A percentile compares a stretch with the other conserved stretches of the same genome.
phyloP scores from a whole-genome alignment of 75 land plant genomes.

The Pinus taeda region DNA sequence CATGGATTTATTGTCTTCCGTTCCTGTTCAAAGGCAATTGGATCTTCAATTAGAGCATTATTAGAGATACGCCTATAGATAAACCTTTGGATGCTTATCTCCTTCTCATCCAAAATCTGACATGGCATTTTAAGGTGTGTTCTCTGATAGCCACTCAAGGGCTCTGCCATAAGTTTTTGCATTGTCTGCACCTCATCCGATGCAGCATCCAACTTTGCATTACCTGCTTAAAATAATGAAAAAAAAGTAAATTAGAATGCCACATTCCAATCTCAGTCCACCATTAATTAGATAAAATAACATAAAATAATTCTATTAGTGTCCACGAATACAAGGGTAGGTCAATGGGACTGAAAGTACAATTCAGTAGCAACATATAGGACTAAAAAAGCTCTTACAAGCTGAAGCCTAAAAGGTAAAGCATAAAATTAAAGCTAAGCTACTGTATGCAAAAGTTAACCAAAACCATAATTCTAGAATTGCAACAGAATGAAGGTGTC shows the following conservation, averaged over 20 bases:
- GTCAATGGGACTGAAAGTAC: too few species aligned
- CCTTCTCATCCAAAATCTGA: constrained; percentile 27
- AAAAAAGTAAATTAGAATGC: neutral
- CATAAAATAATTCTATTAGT: too few species aligned
- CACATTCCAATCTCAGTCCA: neutral
- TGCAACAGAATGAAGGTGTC: too few species aligned
- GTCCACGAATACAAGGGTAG: too few species aligned
- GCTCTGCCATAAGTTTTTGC: constrained; percentile 19
- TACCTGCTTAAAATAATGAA: constrained; percentile 14
- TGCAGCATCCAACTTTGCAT: constrained; percentile 14
- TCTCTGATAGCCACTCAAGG: constrained; percentile 18
- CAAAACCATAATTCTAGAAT: too few species aligned
- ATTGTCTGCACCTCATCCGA: constrained; percentile 18
- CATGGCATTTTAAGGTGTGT: constrained; percentile 41
- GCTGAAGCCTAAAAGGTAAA: too few species aligned
- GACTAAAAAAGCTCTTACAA: too few species aligned
- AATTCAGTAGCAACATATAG: too few species aligned
- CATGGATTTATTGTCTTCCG: constrained; percentile 44
- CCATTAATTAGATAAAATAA: neutral
- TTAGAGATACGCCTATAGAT: too few species aligned
- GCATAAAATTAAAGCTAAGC: too few species aligned
- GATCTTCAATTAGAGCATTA: constrained; percentile 51
- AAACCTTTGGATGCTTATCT: constrained; percentile 18
- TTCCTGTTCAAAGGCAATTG: constrained; percentile 35
- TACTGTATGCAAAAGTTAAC: too few species aligned